Percentiles rank a stretch among this genome's conserved stretches.
Conservation (phyloP, 2,329 filamentous ascomycete species). For the Dothideomycetes sp. region DNA sequence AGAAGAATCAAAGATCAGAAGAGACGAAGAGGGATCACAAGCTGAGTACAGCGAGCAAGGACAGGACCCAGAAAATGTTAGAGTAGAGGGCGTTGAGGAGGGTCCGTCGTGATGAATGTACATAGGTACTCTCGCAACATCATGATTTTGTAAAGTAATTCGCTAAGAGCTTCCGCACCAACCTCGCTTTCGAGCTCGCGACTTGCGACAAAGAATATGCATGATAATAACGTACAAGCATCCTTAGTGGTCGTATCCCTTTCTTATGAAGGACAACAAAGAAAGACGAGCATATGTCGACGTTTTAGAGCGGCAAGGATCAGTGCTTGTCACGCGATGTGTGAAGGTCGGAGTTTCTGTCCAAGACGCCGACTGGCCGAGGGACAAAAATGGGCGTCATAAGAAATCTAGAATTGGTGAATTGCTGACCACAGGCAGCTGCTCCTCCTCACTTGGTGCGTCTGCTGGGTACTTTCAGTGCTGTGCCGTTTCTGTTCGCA, state of each 20-base stretch:
- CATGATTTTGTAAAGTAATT: background rate
- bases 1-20: background rate
- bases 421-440: background rate
- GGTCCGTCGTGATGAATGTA: background rate
- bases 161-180: background rate
- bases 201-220: too few relatives aligned
- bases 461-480: conserved; percentile 1
- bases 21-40: background rate
- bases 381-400: conserved; percentile 1
- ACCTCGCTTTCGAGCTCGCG: too few relatives aligned
- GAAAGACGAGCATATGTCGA: conserved; percentile 1
- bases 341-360: background rate
- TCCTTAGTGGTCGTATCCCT: background rate
- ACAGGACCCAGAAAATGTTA: background rate
- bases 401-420: too few relatives aligned
- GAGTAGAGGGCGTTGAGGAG: background rate
- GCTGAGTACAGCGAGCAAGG: background rate
- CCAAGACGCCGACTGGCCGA: background rate
- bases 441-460: conserved; percentile 3
- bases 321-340: conserved; percentile 1
- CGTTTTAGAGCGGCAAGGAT: background rate
- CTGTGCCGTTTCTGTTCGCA: background rate
- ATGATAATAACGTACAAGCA: too few relatives aligned
- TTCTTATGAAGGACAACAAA: background rate
- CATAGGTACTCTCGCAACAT: too few relatives aligned